Conservation (phyloP, 2,329 filamentous ascomycete species). For the Pseudofabraea citricarpa region DNA sequence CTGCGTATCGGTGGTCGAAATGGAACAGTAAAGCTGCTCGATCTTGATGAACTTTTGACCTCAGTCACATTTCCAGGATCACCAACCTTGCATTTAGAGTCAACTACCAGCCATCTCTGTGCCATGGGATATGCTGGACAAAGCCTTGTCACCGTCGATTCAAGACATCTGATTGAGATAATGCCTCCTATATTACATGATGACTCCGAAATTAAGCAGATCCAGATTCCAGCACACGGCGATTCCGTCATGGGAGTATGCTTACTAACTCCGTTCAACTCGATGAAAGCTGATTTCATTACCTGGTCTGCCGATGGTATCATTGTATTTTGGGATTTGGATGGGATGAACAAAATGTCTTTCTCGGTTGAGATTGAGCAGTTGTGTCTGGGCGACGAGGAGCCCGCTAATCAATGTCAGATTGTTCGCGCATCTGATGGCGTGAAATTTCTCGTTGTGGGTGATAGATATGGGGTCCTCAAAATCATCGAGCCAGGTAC, state of each 20-base stretch:
- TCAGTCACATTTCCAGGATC: conserved; percentile 26
- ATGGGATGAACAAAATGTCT: conserved; percentile 63
- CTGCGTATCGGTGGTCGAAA: conserved; percentile 32
- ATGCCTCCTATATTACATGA: conserved; percentile 25
- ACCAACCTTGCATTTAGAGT: conserved; percentile 16
- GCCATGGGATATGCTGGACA: conserved; percentile 65
- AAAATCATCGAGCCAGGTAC: conserved; percentile 60
- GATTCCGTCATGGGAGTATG: conserved; percentile 71
- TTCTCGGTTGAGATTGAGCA: conserved; percentile 68
- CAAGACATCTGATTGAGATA: conserved; percentile 69
- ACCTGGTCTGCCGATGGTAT: conserved; percentile 84
- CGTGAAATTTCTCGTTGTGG: conserved; percentile 68
- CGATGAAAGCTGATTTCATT: conserved; percentile 67
- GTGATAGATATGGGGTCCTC: conserved; percentile 82
- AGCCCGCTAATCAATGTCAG: conserved; percentile 53
- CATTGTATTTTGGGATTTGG: conserved; percentile 75
- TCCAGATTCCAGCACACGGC: conserved; percentile 55
- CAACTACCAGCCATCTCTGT: conserved; percentile 40
- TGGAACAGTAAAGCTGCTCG: conserved; percentile 42
- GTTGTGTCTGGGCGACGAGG: conserved; percentile 42
- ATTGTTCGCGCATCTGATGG: conserved; percentile 55
- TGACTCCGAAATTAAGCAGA: conserved; percentile 34
- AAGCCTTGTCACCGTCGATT: conserved; percentile 71
- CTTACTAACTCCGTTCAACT: conserved; percentile 54
- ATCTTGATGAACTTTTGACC: conserved; percentile 37